These are phyloP conservation scores for Didymella pomorum DNA, from an alignment of 2,329 filamentous ascomycete species.

Conservation along the genomic window DNA sequence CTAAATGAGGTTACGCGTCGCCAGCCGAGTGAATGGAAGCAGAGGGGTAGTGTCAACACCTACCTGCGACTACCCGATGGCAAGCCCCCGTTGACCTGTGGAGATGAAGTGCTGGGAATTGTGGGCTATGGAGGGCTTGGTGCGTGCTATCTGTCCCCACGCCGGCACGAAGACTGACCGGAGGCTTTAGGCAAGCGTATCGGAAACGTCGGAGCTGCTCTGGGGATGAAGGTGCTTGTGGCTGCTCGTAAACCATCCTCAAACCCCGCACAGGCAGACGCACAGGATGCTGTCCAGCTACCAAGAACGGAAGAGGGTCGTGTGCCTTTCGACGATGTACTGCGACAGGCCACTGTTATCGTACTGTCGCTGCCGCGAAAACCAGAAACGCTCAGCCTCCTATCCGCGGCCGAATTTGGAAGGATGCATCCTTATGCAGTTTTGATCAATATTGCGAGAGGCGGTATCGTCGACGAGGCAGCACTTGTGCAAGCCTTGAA, in stretches of 20 bases:
- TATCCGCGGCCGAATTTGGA: slow-evolving; percentile 53
- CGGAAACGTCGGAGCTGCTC: slow-evolving; percentile 53
- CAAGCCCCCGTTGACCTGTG: slow-evolving; percentile 55
- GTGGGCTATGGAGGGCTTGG: slow-evolving; percentile 61
- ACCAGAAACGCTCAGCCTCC: slow-evolving; percentile 43
- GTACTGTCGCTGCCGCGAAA: slow-evolving; percentile 48
- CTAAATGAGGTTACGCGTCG: slow-evolving; percentile 35
- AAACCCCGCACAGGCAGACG: slow-evolving; percentile 14
- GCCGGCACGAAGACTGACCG: slow-evolving; percentile 20
- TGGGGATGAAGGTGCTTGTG: slow-evolving; percentile 60
- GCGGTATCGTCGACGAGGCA: slow-evolving; percentile 61
- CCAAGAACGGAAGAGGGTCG: slow-evolving; percentile 34
- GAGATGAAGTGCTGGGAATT: slow-evolving; percentile 60
- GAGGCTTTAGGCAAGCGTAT: slow-evolving; percentile 52
- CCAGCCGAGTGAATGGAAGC: slow-evolving; percentile 53
- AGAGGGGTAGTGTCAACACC: slow-evolving; percentile 46
- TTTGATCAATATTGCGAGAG: slow-evolving; percentile 60
- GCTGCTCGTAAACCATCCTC: slow-evolving; percentile 52
- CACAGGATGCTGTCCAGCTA: slow-evolving; percentile 15
- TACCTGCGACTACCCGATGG: slow-evolving; percentile 47
- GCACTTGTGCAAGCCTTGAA: slow-evolving; percentile 57
- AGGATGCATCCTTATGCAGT: slow-evolving; percentile 57
- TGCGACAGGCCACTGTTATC: slow-evolving; percentile 50
- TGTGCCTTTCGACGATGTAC: slow-evolving; percentile 49
- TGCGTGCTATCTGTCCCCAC: slow-evolving; percentile 21